phyloP scores from a whole-genome alignment of 495 filamentous ascomycete species.

The Penicillium canescens region DNA sequence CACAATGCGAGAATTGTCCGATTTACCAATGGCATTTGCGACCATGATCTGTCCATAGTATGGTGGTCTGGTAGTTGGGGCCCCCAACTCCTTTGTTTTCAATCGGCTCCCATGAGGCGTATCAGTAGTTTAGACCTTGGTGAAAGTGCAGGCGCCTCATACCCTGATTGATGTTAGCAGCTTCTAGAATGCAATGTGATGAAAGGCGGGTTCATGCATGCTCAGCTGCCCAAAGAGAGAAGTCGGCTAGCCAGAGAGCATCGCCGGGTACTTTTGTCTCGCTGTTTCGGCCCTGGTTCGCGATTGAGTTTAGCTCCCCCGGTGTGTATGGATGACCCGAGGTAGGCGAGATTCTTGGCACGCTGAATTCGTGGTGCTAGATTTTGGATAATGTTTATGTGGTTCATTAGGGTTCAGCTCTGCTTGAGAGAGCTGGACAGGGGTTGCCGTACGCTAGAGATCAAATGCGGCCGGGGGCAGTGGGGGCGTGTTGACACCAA shows the following conservation, averaged over 20 bases:
- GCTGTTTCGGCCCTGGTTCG: slow-evolving; percentile 11
- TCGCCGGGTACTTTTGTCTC: slow-evolving; percentile 17
- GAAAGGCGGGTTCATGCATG: slow-evolving; percentile 6
- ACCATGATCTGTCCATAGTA: slow-evolving; percentile 24
- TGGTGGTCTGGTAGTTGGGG: slow-evolving; percentile 12
- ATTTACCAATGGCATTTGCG: slow-evolving; percentile 4
- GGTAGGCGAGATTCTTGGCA: slow-evolving; percentile 11
- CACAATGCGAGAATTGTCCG: slow-evolving; percentile 4
- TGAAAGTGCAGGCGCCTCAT: slow-evolving; percentile 24
- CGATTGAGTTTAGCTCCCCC: slow-evolving; percentile 19
- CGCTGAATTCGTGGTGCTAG: slow-evolving; percentile 12
- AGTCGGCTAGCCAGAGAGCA: slow-evolving; percentile 21
- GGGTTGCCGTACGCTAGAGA: slow-evolving; percentile 9
- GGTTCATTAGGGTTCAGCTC: slow-evolving; percentile 17
- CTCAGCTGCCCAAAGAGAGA: slow-evolving; percentile 17
- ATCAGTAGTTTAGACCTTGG: slow-evolving; percentile 23
- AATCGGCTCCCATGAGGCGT: slow-evolving; percentile 25
- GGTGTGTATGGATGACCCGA: slow-evolving; percentile 15
- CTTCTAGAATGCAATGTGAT: not conserved
- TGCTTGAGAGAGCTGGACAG: not conserved
- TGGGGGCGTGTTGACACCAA: slow-evolving; percentile 8
- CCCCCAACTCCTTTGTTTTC: not conserved
- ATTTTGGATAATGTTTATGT: slow-evolving; percentile 17
- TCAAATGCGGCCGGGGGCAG: not conserved
- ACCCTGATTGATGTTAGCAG: slow-evolving; percentile 3